phyloP scores from a whole-genome alignment of 2,329 filamentous ascomycete species.

The Aureobasidium musti region DNA sequence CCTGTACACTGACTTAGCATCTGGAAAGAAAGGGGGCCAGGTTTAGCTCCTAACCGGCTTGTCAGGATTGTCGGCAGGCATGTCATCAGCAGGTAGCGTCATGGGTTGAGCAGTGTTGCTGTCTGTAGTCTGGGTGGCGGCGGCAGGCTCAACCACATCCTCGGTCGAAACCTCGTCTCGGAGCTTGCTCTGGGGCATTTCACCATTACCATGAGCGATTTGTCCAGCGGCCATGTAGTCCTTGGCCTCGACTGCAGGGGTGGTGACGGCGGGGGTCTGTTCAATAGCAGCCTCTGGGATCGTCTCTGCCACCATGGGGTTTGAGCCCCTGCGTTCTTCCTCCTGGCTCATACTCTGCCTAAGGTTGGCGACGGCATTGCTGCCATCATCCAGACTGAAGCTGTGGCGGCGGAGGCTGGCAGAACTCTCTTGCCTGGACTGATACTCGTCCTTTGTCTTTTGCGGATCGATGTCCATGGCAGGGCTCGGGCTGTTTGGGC shows the following conservation, averaged over 20 bases:
- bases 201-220: conserved; percentile 31
- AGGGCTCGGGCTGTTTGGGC: conserved; percentile 7
- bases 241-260: conserved; percentile 39
- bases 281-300: conserved; percentile 50
- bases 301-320: conserved; percentile 42
- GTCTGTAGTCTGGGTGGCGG: conserved; percentile 5
- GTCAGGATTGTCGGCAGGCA: conserved; percentile 47
- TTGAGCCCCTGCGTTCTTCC: conserved; percentile 44
- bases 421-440: conserved; percentile 29
- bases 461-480: conserved; percentile 30
- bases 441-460: conserved; percentile 16
- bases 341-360: conserved; percentile 47
- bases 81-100: conserved; percentile 33
- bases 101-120: conserved; percentile 15
- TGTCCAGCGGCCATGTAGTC: conserved; percentile 34
- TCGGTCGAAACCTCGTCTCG: not conserved
- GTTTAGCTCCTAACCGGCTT: conserved; percentile 40
- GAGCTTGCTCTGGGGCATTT: conserved; percentile 26
- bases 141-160: not conserved
- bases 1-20: conserved; percentile 20
- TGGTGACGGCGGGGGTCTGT: conserved; percentile 38
- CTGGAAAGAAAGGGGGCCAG: not conserved
- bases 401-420: conserved; percentile 44
- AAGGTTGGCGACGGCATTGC: conserved; percentile 42
- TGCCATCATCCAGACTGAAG: conserved; percentile 46